A percentile compares a stretch with the other conserved stretches of the same genome.
These are phyloP conservation scores for Lentinula aciculospora DNA, from an alignment of 768 basidiomycete species.

Conservation along the genomic window DNA sequence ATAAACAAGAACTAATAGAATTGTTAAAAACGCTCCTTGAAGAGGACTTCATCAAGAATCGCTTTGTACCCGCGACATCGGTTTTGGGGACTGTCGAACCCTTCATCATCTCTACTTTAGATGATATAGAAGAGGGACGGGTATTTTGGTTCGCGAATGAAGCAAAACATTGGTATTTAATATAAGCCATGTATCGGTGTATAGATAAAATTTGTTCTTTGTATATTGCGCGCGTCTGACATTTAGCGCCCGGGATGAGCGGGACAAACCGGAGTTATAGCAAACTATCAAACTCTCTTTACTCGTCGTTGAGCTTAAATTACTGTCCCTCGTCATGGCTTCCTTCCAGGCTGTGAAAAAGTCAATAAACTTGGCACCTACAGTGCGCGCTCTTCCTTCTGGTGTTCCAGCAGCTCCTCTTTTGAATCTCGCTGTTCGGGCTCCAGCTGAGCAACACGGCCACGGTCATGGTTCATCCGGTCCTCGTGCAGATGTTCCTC, in stretches of 20 bases:
- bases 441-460: constrained; percentile 50
- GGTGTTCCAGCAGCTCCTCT: constrained; percentile 76
- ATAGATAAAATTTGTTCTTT: not conserved
- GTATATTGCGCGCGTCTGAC: constrained; percentile 25
- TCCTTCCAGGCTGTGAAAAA: constrained; percentile 73
- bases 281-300: not conserved
- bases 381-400: constrained; percentile 69
- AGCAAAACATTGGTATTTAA: constrained; percentile 62
- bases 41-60: constrained; percentile 42
- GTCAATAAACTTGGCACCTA: constrained; percentile 76
- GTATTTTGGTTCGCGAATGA: constrained; percentile 55
- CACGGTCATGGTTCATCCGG: constrained; percentile 48
- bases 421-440: constrained; percentile 68
- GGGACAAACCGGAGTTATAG: not conserved
- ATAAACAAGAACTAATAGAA: constrained; percentile 70
- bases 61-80: constrained; percentile 17
- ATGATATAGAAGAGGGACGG: constrained; percentile 45
- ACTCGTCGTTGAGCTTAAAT: not conserved
- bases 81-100: constrained; percentile 11
- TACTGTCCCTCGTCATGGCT: constrained; percentile 40
- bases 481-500: constrained; percentile 57
- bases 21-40: constrained; percentile 45
- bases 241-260: not conserved
- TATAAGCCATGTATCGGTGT: constrained; percentile 22
- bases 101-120: constrained; percentile 27